Conservation (phyloP, 805 yeast species). For the Starmerella apis region DNA sequence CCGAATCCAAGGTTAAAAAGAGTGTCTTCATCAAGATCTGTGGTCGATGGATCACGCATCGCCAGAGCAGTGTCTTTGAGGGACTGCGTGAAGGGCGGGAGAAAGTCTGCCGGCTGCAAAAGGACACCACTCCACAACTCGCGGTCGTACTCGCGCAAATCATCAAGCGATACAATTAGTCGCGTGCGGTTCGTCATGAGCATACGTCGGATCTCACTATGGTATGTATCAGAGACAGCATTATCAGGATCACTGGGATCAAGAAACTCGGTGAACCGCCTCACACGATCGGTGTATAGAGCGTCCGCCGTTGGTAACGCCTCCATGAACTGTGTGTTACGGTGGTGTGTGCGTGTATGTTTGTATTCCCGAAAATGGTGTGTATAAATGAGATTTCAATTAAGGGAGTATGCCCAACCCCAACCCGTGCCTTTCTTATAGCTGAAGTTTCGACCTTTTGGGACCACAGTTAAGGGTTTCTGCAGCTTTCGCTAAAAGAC, state of each 20-base stretch:
- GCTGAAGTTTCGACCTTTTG: not conserved
- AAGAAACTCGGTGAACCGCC: slow-evolving; percentile 80
- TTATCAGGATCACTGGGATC: slow-evolving; percentile 41
- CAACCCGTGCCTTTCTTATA: not conserved
- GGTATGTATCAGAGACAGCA: slow-evolving; percentile 46
- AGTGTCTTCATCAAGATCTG: slow-evolving; percentile 49
- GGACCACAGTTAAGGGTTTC: not conserved
- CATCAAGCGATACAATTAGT: slow-evolving; percentile 70
- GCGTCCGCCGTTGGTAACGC: slow-evolving; percentile 27
- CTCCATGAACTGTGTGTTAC: slow-evolving; percentile 6
- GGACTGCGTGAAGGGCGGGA: slow-evolving; percentile 86
- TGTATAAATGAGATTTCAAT: slow-evolving; percentile 1
- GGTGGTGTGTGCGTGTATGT: not conserved
- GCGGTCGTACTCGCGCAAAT: slow-evolving; percentile 70
- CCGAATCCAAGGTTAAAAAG: slow-evolving; percentile 67
- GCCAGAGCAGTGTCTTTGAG: slow-evolving; percentile 68
- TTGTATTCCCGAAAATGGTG: not conserved
- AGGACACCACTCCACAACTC: slow-evolving; percentile 70
- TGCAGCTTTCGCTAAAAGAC: not conserved
- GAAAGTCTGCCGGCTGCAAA: slow-evolving; percentile 64
- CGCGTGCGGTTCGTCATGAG: slow-evolving; percentile 56
- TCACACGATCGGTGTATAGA: slow-evolving; percentile 65
- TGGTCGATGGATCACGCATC: slow-evolving; percentile 50
- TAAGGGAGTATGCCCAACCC: slow-evolving; percentile 7
- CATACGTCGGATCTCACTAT: slow-evolving; percentile 62